phyloP scores from a whole-genome alignment of 129 eudicot species.

The Artemisia tridentata region DNA sequence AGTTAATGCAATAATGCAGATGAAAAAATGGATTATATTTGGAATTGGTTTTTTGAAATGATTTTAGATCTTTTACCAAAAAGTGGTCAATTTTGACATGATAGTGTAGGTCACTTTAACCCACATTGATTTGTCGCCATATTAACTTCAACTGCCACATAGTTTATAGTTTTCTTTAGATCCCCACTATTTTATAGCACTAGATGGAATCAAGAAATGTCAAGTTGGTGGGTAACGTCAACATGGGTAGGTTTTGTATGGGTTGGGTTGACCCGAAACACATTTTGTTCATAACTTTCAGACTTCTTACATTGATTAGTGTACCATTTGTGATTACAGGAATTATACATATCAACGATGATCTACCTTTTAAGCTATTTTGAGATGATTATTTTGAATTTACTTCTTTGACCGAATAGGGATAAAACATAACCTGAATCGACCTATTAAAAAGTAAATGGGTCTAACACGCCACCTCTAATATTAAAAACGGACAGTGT shows the following conservation, averaged over 20 bases:
- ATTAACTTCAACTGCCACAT: not conserved
- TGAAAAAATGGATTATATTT: too few relatives aligned
- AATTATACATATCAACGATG: not conserved
- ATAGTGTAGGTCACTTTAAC: not conserved
- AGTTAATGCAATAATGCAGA: too few relatives aligned
- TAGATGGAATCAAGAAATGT: constrained; percentile 7
- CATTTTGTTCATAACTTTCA: not conserved
- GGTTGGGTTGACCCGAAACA: not conserved
- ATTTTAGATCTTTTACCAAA: not conserved
- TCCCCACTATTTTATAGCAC: not conserved
- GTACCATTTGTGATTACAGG: not conserved
- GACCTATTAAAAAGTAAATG: not conserved
- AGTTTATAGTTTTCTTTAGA: not conserved
- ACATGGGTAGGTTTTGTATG: not conserved
- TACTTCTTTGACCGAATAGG: not conserved
- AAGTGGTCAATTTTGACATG: constrained; percentile 8
- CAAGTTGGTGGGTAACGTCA: not conserved
- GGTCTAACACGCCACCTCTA: not conserved
- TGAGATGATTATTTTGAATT: not conserved
- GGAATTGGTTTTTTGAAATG: not conserved
- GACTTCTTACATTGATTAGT: not conserved
- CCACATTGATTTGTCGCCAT: not conserved
- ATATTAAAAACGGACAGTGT: constrained; percentile 49
- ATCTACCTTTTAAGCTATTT: not conserved
- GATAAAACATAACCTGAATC: constrained; percentile 9